These are phyloP conservation scores for Wickerhamomyces canadensis DNA, from an alignment of 805 yeast species.

Conservation along the genomic window DNA sequence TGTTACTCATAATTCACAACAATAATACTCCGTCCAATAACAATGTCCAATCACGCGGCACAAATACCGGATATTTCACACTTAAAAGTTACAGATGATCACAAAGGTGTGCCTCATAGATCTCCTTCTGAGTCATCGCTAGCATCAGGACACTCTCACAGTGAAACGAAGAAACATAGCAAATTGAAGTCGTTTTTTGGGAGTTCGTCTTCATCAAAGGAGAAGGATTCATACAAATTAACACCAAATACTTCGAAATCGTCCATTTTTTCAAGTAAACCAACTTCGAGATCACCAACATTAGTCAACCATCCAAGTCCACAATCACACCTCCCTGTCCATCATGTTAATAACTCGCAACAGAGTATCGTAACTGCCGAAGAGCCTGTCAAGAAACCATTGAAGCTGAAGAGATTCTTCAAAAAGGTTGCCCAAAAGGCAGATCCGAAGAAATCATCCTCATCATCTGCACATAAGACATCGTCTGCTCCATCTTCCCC, in stretches of 20 bases:
- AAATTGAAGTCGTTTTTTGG: conserved; percentile 4
- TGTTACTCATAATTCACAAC: too few species aligned
- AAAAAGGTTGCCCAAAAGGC: conserved; percentile 31
- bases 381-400: conserved; percentile 16
- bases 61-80: conserved; percentile 4
- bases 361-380: neutral
- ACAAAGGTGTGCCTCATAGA: neutral
- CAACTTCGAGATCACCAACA: conserved; percentile 19
- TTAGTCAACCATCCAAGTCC: conserved; percentile 12
- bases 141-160: conserved; percentile 3
- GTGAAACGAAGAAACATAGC: conserved; percentile 8
- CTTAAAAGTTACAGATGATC: neutral
- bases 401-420: conserved; percentile 43
- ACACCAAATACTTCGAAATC: conserved; percentile 24
- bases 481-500: too few species aligned
- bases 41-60: neutral
- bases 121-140: conserved; percentile 8
- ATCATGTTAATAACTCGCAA: neutral
- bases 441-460: neutral
- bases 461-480: conserved; percentile 1
- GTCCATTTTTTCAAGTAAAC: conserved; percentile 19
- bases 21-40: too few species aligned
- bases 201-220: conserved; percentile 2
- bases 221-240: conserved; percentile 10
- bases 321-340: neutral